Base-by-base conservation (phyloP, 345 rosid genomes). In the Dovyalis caffra region DNA sequence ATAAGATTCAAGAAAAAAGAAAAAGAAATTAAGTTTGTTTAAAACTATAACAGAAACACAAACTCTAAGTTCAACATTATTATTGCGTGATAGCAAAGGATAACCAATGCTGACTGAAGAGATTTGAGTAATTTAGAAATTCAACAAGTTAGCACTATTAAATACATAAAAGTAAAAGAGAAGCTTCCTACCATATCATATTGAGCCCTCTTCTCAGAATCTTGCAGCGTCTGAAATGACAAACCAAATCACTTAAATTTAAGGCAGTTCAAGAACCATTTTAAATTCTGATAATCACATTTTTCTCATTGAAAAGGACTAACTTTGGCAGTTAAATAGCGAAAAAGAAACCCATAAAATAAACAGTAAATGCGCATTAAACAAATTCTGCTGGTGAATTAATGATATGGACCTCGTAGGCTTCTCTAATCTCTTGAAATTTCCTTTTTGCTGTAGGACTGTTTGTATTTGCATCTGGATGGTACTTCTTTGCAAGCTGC, bases 401-500 rank as follows among this genome's bases (percentile, higher is more conserved):
- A 25, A 40, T 26, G 20, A 45, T 32, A 79, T 35, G 8, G 26
- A 94, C 99, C 92, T 95, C 92, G 68, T 90, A 92, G 63, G 97
- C 99, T 79, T 89, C 94, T 74, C 92, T 87, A 76, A 95, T 85
- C 77, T 88, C 94, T 82, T 91, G 97, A 85, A 95, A 95, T 74
- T 90, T 91, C 81, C 79, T 89, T 81, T 92, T 91, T 11, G 97
- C 92, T 76, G 97, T 88, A 76, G 95, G 92, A 73, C 89, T 95
- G 71, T 88, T 89, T 84, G 83, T 89, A 85, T 90, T 95, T 70
- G 95, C 85, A 84, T 95, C 97, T 32, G 99, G 99, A 83, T 95
- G 99, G 82, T 85, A 91, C 74, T 91, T 92, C 79, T 92, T 95
- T 0, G 99, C 99, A 64, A 95, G 97, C 97, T 95, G 87, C 87